A percentile compares a stretch with the other conserved stretches of the same genome.
Evolutionary conservation across 768 basidiomycete genomes (phyloP).

Genomic region (Russula ochroleuca): DNA sequence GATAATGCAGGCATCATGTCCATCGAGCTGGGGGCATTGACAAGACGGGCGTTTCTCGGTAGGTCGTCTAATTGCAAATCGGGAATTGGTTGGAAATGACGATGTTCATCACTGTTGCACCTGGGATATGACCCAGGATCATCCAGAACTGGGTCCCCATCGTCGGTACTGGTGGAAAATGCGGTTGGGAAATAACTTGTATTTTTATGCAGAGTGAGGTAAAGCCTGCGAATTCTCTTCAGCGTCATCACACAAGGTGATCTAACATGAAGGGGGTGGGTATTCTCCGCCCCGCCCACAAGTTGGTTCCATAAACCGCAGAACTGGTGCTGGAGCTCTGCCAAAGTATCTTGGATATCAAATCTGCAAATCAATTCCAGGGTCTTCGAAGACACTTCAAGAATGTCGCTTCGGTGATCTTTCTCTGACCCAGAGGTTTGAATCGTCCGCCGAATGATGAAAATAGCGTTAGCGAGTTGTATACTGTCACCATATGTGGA

Average conservation of each 20-base stretch:
- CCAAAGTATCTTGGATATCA: background rate
- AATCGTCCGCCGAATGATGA: background rate
- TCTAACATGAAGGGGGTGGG: too few species aligned
- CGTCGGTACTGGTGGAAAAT: too few species aligned
- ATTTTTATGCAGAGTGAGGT: background rate
- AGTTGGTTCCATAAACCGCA: constrained; percentile 11
- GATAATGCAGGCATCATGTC: too few species aligned
- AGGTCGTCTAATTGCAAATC: too few species aligned
- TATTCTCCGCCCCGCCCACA: background rate
- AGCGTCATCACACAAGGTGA: too few species aligned
- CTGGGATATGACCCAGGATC: too few species aligned
- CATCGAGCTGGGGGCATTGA: too few species aligned
- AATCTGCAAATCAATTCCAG: constrained; percentile 6
- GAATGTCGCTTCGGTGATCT: background rate
- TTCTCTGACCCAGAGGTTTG: background rate
- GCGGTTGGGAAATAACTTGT: too few species aligned
- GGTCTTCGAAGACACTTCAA: background rate
- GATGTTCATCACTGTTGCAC: too few species aligned
- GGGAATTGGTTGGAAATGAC: too few species aligned
- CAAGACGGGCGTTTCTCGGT: too few species aligned
- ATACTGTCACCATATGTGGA: background rate
- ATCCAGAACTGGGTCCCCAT: too few species aligned
- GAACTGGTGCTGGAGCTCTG: background rate
- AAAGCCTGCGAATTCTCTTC: background rate
- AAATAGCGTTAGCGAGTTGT: background rate